These are phyloP conservation scores for Aspergillus sp. DNA, from an alignment of 2,329 filamentous ascomycete species.

Conservation along the genomic window DNA sequence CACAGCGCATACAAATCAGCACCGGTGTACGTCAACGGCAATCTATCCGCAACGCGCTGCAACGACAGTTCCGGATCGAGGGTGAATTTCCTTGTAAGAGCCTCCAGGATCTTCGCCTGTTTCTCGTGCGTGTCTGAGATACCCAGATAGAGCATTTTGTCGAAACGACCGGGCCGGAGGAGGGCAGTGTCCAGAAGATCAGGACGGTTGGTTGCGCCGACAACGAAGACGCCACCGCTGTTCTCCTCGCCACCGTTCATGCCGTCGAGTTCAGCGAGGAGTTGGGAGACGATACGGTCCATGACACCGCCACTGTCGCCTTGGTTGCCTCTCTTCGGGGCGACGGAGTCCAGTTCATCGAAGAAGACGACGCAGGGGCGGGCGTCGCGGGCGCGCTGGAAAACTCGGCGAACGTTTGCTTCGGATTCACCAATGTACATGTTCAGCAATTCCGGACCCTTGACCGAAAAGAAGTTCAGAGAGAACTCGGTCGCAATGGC, in stretches of 20 bases:
- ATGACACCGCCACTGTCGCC: slow-evolving; percentile 96
- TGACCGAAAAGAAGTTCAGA: slow-evolving; percentile 99
- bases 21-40: slow-evolving; percentile 95
- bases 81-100: slow-evolving; percentile 88
- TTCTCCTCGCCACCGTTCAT: slow-evolving; percentile 90
- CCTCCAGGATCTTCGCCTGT: slow-evolving; percentile 88
- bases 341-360: slow-evolving; percentile 94
- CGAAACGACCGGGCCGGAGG: slow-evolving; percentile 82
- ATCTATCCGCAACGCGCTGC: slow-evolving; percentile 60
- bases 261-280: slow-evolving; percentile 90
- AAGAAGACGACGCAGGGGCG: slow-evolving; percentile 98
- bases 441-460: slow-evolving; percentile 93
- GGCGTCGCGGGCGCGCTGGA: slow-evolving; percentile 96
- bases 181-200: slow-evolving; percentile 88
- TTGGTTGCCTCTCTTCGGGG: slow-evolving; percentile 93
- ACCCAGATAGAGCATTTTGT: slow-evolving; percentile 97
- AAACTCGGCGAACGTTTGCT: slow-evolving; percentile 98
- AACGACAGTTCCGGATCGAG: slow-evolving; percentile 75
- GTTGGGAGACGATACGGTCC: slow-evolving; percentile 92
- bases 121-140: slow-evolving; percentile 96
- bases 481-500: slow-evolving; percentile 98
- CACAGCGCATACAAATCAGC: slow-evolving; percentile 96
- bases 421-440: slow-evolving; percentile 99
- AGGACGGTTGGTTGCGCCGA: slow-evolving; percentile 90
- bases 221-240: slow-evolving; percentile 81